Percentiles rank a stretch among this genome's conserved stretches.
These are phyloP conservation scores for Porodaedalea pini DNA, from an alignment of 1,284 basidiomycete genomes.

Conservation along the genomic window DNA sequence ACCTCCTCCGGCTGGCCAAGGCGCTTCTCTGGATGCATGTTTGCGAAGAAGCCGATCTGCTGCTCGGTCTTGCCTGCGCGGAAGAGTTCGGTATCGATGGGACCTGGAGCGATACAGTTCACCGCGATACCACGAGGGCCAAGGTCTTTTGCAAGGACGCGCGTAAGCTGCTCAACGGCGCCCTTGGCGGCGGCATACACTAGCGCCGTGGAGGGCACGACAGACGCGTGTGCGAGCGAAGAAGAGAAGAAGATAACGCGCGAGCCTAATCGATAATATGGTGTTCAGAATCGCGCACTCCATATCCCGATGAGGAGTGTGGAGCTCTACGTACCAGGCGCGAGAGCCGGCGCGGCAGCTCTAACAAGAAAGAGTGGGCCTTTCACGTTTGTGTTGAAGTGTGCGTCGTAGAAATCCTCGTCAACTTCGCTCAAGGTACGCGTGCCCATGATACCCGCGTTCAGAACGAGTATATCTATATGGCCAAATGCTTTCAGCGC, in stretches of 20 bases:
- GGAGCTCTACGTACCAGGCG: conserved; percentile 36
- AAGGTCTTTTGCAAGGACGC: conserved; percentile 56
- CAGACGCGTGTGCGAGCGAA: conserved; percentile 42
- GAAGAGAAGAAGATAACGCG: conserved; percentile 56
- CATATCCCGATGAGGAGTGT: neutral
- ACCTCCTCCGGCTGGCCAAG: conserved; percentile 53
- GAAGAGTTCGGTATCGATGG: conserved; percentile 52
- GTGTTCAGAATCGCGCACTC: neutral
- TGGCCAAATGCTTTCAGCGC: conserved; percentile 40
- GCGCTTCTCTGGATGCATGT: conserved; percentile 43
- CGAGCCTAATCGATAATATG: conserved; percentile 32
- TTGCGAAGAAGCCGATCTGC: conserved; percentile 43
- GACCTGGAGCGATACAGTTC: conserved; percentile 54
- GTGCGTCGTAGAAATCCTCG: conserved; percentile 46
- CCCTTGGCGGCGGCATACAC: conserved; percentile 54
- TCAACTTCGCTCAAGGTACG: conserved; percentile 43
- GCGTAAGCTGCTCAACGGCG: conserved; percentile 54
- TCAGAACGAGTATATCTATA: conserved; percentile 41
- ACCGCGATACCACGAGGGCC: conserved; percentile 51
- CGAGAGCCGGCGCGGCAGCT: conserved; percentile 40
- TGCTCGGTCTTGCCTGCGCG: conserved; percentile 47
- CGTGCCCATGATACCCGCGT: conserved; percentile 51
- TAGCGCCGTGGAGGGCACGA: conserved; percentile 45
- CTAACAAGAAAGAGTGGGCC: conserved; percentile 55
- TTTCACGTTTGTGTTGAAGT: conserved; percentile 54